Evolutionary conservation across 1,284 basidiomycete genomes (phyloP).

Genomic region (Flammula alnicola): DNA sequence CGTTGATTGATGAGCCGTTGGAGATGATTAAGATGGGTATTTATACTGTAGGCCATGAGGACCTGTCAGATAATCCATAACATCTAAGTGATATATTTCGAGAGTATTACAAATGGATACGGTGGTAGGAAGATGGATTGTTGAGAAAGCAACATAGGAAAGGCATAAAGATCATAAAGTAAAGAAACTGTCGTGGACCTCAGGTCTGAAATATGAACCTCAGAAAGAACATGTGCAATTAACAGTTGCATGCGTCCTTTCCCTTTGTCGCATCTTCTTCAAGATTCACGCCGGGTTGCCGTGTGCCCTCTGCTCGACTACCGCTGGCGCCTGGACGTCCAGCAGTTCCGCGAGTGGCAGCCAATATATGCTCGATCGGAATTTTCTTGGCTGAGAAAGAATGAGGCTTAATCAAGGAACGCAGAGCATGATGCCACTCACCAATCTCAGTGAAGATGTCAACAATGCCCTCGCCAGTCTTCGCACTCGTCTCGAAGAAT

Average conservation of each 20-base stretch:
- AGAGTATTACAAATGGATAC: slow-evolving; percentile 35
- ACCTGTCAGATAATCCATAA: slow-evolving; percentile 17
- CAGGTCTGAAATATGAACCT: slow-evolving; percentile 22
- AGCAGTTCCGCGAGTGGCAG: slow-evolving; percentile 69
- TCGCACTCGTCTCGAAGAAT: slow-evolving; percentile 98
- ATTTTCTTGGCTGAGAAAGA: slow-evolving; percentile 85
- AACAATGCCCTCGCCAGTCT: slow-evolving; percentile 96
- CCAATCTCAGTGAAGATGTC: slow-evolving; percentile 99
- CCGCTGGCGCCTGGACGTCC: slow-evolving; percentile 65
- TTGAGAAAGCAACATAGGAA: slow-evolving; percentile 26
- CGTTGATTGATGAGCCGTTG: slow-evolving; percentile 38
- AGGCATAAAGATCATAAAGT: slow-evolving; percentile 30
- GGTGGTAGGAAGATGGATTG: slow-evolving; percentile 28
- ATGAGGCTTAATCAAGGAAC: slow-evolving; percentile 6
- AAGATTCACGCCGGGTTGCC: slow-evolving; percentile 72
- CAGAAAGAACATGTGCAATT: slow-evolving; percentile 30
- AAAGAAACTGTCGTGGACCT: slow-evolving; percentile 22
- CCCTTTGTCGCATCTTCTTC: slow-evolving; percentile 69
- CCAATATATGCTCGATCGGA: slow-evolving; percentile 90
- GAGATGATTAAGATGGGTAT: slow-evolving; percentile 5
- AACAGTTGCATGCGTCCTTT: slow-evolving; percentile 84
- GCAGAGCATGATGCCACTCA: slow-evolving; percentile 35
- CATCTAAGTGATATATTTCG: slow-evolving; percentile 35
- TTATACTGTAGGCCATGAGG: slow-evolving; percentile 1
- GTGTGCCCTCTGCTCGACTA: slow-evolving; percentile 53